Evolutionary conservation across 768 basidiomycete genomes (phyloP), one percentile per base, ranked within the genome.

Genomic region (Phylloporus sp.): DNA sequence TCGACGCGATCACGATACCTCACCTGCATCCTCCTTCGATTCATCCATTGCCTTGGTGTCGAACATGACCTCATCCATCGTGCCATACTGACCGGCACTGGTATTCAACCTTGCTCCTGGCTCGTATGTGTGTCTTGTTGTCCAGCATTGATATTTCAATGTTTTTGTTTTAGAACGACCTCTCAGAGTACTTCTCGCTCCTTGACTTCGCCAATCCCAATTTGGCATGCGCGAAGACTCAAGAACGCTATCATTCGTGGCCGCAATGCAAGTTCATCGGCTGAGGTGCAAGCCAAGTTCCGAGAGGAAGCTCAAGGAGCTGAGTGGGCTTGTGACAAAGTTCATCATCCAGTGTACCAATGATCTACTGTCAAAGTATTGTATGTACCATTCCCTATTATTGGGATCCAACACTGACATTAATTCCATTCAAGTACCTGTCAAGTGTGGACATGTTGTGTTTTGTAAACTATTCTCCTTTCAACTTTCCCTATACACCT

Each of bases 361-460:
- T 60, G 93, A 96, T 59, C 69, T 97, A 18, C 72, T 97, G 33
- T 94, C 92, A 11, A 97, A 97, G 72, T 97, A 97, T 59, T 67
- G 93, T 94, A 51, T 54, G 90, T 80, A 14, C 10, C 17, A 14
- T 42, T 21, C 9, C 22, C 31, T 44, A 11, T 28, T 23, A 22
- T n/a, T 13, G 14, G 32, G 27, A 41, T 27, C 29, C n/a, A 27
- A 40, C 13, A 26, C 35, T 55, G 48, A 38, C 31, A 15, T 49
- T 29, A 38, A 54, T 45, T 46, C 28, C 52, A 35, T 23, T 42
- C 2, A 58, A 98, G 95, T 99, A 23, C 96, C 96, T 9, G 91
- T 99, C 69, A 99, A 99, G 66, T 98, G 98, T 69, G 96, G 98
- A 64, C 92, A 97, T 49, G 88, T 97, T 50, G 93, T 97, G 0